These are phyloP conservation scores for Gynandropsis gynandra DNA, from an alignment of 345 rosid species.

Conservation along the genomic window DNA sequence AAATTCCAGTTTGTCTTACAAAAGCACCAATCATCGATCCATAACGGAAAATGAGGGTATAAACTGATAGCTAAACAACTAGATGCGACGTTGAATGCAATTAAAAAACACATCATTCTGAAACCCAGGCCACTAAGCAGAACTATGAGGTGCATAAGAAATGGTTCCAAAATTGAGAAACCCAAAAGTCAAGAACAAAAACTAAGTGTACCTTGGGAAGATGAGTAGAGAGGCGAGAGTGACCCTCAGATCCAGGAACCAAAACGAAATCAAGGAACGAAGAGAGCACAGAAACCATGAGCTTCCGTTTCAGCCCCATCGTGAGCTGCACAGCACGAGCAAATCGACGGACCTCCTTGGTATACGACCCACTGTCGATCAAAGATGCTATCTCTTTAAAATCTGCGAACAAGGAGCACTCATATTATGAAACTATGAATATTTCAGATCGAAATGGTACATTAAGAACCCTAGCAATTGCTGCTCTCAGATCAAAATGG, in stretches of 20 bases:
- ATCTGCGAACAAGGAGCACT: conserved; percentile 27
- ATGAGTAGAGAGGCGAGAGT: conserved; percentile 40
- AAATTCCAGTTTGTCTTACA: no score
- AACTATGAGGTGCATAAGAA: neutral
- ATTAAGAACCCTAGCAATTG: no score
- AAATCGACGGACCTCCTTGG: conserved; percentile 67
- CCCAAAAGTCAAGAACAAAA: conserved; percentile 1
- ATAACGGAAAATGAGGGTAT: no score
- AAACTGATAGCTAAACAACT: no score
- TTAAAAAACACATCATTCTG: no score
- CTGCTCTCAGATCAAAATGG: no score
- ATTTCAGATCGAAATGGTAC: conserved; percentile 7
- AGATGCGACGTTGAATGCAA: no score
- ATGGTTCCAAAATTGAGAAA: neutral
- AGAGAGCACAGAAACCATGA: conserved; percentile 43
- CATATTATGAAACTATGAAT: neutral
- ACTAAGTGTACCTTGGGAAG: conserved; percentile 50
- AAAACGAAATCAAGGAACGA: conserved; percentile 57
- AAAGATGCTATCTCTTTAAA: conserved; percentile 67
- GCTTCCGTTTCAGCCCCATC: conserved; percentile 50
- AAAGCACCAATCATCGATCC: no score
- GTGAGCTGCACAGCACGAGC: conserved; percentile 71
- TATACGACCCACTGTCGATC: conserved; percentile 60
- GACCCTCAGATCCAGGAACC: conserved; percentile 54
- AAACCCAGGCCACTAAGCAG: neutral